phyloP scores from a whole-genome alignment of 2,329 filamentous ascomycete genomes.

The Trichoderma sp. region DNA sequence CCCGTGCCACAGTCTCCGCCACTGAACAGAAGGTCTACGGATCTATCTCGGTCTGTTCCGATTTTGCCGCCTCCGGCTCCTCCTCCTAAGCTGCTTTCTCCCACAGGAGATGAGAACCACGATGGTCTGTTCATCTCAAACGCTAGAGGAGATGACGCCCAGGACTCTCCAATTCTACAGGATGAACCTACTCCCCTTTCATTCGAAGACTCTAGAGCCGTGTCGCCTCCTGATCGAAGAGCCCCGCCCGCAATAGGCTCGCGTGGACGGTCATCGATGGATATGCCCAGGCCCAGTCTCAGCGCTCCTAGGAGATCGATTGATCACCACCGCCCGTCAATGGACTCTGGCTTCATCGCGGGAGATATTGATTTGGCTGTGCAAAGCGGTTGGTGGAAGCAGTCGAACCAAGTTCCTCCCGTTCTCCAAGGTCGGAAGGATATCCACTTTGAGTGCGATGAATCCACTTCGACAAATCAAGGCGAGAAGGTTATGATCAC shows the following conservation, averaged over 20 bases:
- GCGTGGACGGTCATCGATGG: slow-evolving; percentile 35
- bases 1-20: slow-evolving; percentile 59
- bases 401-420: slow-evolving; percentile 75
- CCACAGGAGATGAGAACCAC: slow-evolving; percentile 61
- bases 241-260: slow-evolving; percentile 38
- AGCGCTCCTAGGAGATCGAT: slow-evolving; percentile 57
- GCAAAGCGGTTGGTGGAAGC: slow-evolving; percentile 81
- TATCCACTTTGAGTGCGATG: slow-evolving; percentile 77
- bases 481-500: slow-evolving; percentile 70
- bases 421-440: slow-evolving; percentile 79
- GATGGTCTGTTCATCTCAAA: slow-evolving; percentile 42
- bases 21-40: slow-evolving; percentile 61
- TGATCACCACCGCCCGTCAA: slow-evolving; percentile 70
- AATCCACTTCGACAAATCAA: slow-evolving; percentile 66
- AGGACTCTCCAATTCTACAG: slow-evolving; percentile 38
- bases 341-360: slow-evolving; percentile 81
- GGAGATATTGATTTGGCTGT: slow-evolving; percentile 78
- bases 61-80: slow-evolving; percentile 53
- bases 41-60: slow-evolving; percentile 67
- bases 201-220: slow-evolving; percentile 40
- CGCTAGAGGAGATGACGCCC: slow-evolving; percentile 27
- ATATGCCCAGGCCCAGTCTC: slow-evolving; percentile 34
- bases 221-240: slow-evolving; percentile 47
- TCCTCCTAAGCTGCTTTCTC: slow-evolving; percentile 25
- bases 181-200: slow-evolving; percentile 43